Percentiles rank a stretch among this genome's conserved stretches.
These are phyloP conservation scores for Flaveria brownii DNA, from an alignment of 129 eudicot species.

Conservation along the genomic window DNA sequence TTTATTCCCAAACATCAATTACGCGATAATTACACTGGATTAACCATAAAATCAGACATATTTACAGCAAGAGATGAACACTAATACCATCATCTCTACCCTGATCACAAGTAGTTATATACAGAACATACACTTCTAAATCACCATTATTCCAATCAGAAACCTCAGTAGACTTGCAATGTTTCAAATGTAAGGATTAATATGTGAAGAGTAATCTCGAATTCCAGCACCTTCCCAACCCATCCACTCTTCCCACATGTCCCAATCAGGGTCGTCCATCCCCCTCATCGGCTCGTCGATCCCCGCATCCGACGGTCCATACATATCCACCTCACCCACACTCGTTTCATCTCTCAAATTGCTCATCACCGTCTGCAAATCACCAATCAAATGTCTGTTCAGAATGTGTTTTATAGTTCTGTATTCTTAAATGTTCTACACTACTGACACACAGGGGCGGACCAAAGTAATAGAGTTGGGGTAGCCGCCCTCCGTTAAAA, in stretches of 20 bases:
- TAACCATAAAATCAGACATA: slow-evolving; percentile 28
- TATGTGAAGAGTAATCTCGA: slow-evolving; percentile 65
- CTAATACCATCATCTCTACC: slow-evolving; percentile 33
- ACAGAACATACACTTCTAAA: slow-evolving; percentile 7
- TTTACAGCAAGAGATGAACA: slow-evolving; percentile 33
- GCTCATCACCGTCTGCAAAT: slow-evolving; percentile 62
- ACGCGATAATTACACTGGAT: slow-evolving; percentile 12
- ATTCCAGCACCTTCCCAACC: slow-evolving; percentile 99
- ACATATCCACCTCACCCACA: slow-evolving; percentile 29
- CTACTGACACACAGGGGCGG: no score
- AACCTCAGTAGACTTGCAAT: not conserved
- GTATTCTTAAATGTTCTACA: no score
- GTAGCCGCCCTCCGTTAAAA: no score
- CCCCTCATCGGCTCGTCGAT: slow-evolving; percentile 54
- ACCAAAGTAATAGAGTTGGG: no score
- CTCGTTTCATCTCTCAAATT: slow-evolving; percentile 50
- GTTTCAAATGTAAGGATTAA: slow-evolving; percentile 68
- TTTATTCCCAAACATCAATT: slow-evolving; percentile 14
- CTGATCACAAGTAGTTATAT: slow-evolving; percentile 6
- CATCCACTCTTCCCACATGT: slow-evolving; percentile 90
- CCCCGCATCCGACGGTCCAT: slow-evolving; percentile 36
- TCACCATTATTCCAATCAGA: not conserved
- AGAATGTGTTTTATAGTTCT: not conserved
- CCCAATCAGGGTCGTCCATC: slow-evolving; percentile 67
- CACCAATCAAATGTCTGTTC: not conserved